Evolutionary conservation across 2,329 filamentous ascomycete genomes (phyloP), one percentile per base, ranked within the genome.

Genomic region (Cordyceps fumosorosea): DNA sequence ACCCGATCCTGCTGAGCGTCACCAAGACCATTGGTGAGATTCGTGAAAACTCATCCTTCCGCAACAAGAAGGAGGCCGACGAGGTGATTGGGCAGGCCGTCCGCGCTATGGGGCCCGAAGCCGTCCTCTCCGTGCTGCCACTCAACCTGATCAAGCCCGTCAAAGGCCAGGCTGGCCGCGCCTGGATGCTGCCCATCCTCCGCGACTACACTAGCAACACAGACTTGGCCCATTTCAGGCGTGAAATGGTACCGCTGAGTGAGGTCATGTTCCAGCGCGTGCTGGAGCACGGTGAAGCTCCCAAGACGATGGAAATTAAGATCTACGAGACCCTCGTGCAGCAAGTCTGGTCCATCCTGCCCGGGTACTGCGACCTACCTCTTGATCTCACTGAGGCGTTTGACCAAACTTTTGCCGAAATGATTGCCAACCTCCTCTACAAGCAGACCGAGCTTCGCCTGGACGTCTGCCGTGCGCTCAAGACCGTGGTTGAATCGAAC

Each of bases 241-340:
- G 81, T 3, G 91, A 96, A 69, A 87, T 99, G 74, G 86, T 97
- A 6, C 92, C 95, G 18, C 79, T 99, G 26, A 98, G 93, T 72
- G 90, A 96, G 73, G 78, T 84, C 56, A 90, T 99, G 81, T 97
- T 93, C 74, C 91, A 98, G 73, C 87, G 85, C 66, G 90, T 98
- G 5, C 79, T 96, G 53, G 89, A 96, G 65, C 89, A 96, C 69
- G 90, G 89, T 16, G 79, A 84, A 24, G 86, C 85, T 16, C 90
- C 93, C 71, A 97, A 96, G 81, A 95, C 91, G 0, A 93, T 96
- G 83, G 92, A 98, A 73, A 84, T 95, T 71, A 99, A 99, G 80
- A 96, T 99, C 63, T 99, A 95, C 72, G 93, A 99, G 77, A 98
- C 95, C 0, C 80, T 99, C 5, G 91, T 99, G 10, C 89, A 96